These are phyloP conservation scores for Entomortierella parvispora DNA, from an alignment of 192 early-diverging fungal species.

Conservation along the genomic window DNA sequence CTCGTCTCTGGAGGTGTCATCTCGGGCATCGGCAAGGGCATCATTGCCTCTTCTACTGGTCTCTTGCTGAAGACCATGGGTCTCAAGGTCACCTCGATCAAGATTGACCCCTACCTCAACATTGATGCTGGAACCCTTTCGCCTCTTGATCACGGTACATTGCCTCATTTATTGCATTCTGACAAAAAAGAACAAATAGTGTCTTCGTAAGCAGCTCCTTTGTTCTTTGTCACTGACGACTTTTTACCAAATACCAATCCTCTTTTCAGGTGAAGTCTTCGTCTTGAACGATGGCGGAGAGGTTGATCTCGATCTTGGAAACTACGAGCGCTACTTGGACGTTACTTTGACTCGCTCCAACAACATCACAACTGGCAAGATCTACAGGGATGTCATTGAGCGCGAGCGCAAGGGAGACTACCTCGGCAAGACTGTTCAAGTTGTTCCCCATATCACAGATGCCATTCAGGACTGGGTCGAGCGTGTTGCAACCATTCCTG, in stretches of 20 bases:
- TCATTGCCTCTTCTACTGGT: slow-evolving; percentile 98
- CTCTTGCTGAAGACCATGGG: slow-evolving; percentile 93
- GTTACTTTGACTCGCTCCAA: slow-evolving; percentile 93
- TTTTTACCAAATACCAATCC: background rate
- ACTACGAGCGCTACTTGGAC: slow-evolving; percentile 99
- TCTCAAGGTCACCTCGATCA: slow-evolving; percentile 95
- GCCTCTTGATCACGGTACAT: slow-evolving; percentile 94
- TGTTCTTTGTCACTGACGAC: background rate
- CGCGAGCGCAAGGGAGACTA: slow-evolving; percentile 95
- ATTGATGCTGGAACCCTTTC: slow-evolving; percentile 98
- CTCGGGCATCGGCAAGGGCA: slow-evolving; percentile 99
- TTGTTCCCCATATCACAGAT: slow-evolving; percentile 98
- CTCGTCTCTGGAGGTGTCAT: slow-evolving; percentile 98
- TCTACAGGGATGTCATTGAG: slow-evolving; percentile 96
- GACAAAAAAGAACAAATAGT: background rate
- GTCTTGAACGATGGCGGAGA: slow-evolving; percentile 98
- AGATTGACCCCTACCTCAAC: slow-evolving; percentile 99
- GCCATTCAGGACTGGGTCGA: slow-evolving; percentile 99
- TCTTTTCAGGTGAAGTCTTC: slow-evolving; percentile 89
- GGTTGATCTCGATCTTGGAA: slow-evolving; percentile 98
- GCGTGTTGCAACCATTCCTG: slow-evolving; percentile 90
- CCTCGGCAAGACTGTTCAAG: slow-evolving; percentile 98
- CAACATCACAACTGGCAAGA: slow-evolving; percentile 99
- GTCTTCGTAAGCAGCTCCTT: too few relatives aligned
- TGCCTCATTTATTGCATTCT: background rate